Percentiles rank a stretch among this genome's conserved stretches.
These are phyloP conservation scores for Fusarium metavorans DNA, from an alignment of 2,329 filamentous ascomycete species.

Conservation along the genomic window DNA sequence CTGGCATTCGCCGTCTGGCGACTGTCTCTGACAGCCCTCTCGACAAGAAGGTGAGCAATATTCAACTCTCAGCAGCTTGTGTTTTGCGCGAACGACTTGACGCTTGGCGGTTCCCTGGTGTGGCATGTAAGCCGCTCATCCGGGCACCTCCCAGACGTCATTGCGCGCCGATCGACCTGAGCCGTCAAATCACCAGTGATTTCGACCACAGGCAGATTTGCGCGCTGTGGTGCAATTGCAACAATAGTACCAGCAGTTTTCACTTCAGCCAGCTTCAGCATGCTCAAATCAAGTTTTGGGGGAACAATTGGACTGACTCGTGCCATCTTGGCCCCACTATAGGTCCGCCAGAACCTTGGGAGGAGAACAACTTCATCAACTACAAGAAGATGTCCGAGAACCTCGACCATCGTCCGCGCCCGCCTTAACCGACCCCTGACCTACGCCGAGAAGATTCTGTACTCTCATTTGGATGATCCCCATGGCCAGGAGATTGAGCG, in stretches of 20 bases:
- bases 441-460: constrained; percentile 98
- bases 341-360: constrained; percentile 96
- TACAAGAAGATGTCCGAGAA: constrained; percentile 99
- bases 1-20: constrained; percentile 79
- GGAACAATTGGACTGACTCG: constrained; percentile 29
- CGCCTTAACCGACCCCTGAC: constrained; percentile 94
- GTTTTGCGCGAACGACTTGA: not conserved
- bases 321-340: constrained; percentile 7
- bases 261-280: not conserved
- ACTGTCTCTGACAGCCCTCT: constrained; percentile 88
- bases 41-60: constrained; percentile 80
- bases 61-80: not conserved
- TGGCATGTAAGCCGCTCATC: constrained; percentile 2
- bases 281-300: not conserved
- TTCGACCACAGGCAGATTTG: not conserved
- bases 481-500: constrained; percentile 97
- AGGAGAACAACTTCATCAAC: constrained; percentile 98
- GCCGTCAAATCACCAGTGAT: constrained; percentile 17
- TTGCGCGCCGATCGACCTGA: constrained; percentile 21
- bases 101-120: not conserved
- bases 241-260: not conserved
- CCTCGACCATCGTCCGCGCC: constrained; percentile 85
- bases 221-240: not conserved
- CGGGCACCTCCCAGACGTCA: constrained; percentile 14
- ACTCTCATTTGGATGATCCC: constrained; percentile 98